phyloP scores from a whole-genome alignment of 2,329 filamentous ascomycete genomes.

The Sarocladium kiliense region DNA sequence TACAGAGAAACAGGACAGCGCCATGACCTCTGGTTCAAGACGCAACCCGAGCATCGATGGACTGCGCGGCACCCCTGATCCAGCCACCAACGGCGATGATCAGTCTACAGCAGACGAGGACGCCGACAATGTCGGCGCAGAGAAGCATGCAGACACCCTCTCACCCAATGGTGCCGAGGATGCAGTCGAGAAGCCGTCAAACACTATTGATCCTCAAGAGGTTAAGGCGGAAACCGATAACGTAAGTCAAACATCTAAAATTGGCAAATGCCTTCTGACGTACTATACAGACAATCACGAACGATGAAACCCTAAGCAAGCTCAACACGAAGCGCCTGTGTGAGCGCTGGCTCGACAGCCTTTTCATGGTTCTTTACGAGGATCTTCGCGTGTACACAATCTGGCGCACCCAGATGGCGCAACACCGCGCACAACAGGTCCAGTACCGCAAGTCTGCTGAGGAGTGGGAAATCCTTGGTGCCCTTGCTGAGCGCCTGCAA shows the following conservation, averaged over 20 bases:
- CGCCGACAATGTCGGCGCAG: constrained; percentile 25
- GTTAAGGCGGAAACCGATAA: constrained; percentile 72
- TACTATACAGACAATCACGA: constrained; percentile 48
- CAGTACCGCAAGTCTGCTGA: constrained; percentile 96
- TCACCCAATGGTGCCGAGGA: constrained; percentile 34
- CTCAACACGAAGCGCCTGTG: constrained; percentile 97
- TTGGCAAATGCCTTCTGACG: neutral
- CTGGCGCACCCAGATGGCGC: constrained; percentile 96
- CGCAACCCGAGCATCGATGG: constrained; percentile 77
- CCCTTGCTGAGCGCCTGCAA: constrained; percentile 86
- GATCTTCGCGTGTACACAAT: constrained; percentile 98
- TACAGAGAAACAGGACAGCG: constrained; percentile 69
- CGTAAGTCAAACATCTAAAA: constrained; percentile 37
- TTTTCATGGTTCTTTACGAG: constrained; percentile 99
- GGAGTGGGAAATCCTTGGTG: constrained; percentile 96
- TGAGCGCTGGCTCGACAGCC: constrained; percentile 94
- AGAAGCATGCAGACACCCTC: constrained; percentile 23
- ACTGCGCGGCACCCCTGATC: constrained; percentile 64
- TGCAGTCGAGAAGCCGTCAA: constrained; percentile 69
- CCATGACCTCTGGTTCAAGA: constrained; percentile 42
- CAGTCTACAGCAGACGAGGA: constrained; percentile 31
- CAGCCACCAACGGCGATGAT: constrained; percentile 43
- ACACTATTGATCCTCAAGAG: constrained; percentile 71
- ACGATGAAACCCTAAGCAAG: constrained; percentile 73
- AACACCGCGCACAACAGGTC: constrained; percentile 87